Evolutionary conservation across 495 filamentous ascomycete genomes (phyloP).

Genomic region (Mytilinidion resinicola): DNA sequence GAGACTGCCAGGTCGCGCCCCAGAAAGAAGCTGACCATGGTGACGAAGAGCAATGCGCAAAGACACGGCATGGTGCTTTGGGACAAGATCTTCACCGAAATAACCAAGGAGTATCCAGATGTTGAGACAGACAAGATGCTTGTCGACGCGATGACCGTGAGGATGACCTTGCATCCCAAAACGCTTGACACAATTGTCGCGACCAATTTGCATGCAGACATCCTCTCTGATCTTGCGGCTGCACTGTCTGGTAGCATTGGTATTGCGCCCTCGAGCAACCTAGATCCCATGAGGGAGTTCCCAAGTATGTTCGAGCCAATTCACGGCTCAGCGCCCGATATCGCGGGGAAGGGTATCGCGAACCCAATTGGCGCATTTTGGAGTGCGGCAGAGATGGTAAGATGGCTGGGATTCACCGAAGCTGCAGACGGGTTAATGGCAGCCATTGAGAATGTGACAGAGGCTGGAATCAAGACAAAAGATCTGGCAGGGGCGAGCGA

Average conservation of each 20-base stretch:
- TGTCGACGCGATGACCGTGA: slow-evolving; percentile 40
- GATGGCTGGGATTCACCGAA: slow-evolving; percentile 54
- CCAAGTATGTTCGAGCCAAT: slow-evolving; percentile 66
- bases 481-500: slow-evolving; percentile 53
- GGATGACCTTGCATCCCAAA: slow-evolving; percentile 37
- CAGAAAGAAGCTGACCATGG: slow-evolving; percentile 39
- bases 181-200: slow-evolving; percentile 39
- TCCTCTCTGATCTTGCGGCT: slow-evolving; percentile 45
- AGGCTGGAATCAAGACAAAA: slow-evolving; percentile 50
- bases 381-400: slow-evolving; percentile 63
- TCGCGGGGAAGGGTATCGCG: slow-evolving; percentile 63
- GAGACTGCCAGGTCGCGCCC: slow-evolving; percentile 33
- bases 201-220: slow-evolving; percentile 41
- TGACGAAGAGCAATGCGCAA: slow-evolving; percentile 41
- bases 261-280: slow-evolving; percentile 52
- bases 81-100: slow-evolving; percentile 36
- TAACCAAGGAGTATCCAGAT: slow-evolving; percentile 35
- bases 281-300: slow-evolving; percentile 54
- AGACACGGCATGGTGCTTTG: slow-evolving; percentile 41
- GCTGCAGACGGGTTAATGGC: slow-evolving; percentile 52
- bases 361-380: slow-evolving; percentile 69
- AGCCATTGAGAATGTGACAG: slow-evolving; percentile 55
- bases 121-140: slow-evolving; percentile 39
- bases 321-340: slow-evolving; percentile 64
- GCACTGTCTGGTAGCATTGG: slow-evolving; percentile 37